These are phyloP conservation scores for Diaporthe sp. DNA, from an alignment of 2,329 filamentous ascomycete genomes.

Conservation along the genomic window DNA sequence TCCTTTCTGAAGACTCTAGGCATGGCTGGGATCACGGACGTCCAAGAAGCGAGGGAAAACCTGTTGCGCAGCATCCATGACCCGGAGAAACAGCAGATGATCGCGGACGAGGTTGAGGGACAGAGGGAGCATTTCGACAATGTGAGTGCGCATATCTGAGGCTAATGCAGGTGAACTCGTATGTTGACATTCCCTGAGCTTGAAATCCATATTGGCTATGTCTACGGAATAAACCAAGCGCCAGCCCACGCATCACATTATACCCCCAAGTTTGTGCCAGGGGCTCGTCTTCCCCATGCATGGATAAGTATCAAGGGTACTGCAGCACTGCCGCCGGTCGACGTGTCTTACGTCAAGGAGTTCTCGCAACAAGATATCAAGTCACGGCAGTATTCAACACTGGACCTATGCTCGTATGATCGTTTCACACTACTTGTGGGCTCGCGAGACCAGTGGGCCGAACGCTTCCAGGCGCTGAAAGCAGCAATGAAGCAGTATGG, in stretches of 20 bases:
- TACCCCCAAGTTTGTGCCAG: constrained; percentile 51
- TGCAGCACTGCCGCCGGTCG: constrained; percentile 44
- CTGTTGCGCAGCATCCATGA: constrained; percentile 49
- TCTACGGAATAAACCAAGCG: constrained; percentile 52
- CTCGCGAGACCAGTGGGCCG: neutral
- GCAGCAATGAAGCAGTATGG: neutral
- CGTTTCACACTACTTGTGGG: constrained; percentile 46
- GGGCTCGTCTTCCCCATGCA: constrained; percentile 56
- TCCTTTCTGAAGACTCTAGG: constrained; percentile 55
- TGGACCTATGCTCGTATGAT: constrained; percentile 53
- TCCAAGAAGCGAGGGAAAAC: constrained; percentile 48
- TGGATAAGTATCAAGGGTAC: constrained; percentile 49
- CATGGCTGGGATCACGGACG: constrained; percentile 48
- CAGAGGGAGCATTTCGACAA: constrained; percentile 60
- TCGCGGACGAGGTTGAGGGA: constrained; percentile 51
- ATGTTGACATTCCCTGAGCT: constrained; percentile 43
- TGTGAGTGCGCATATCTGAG: constrained; percentile 35
- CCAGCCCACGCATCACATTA: constrained; percentile 55
- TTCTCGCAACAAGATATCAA: constrained; percentile 46
- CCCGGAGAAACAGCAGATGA: constrained; percentile 47
- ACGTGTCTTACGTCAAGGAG: constrained; percentile 53
- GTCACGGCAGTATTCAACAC: constrained; percentile 49
- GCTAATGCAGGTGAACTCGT: neutral
- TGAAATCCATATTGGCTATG: constrained; percentile 59
- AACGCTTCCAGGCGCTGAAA: neutral